Evolutionary conservation across 352 stramenopile genomes (phyloP).

Genomic region (Phytopythium ostracodes): DNA sequence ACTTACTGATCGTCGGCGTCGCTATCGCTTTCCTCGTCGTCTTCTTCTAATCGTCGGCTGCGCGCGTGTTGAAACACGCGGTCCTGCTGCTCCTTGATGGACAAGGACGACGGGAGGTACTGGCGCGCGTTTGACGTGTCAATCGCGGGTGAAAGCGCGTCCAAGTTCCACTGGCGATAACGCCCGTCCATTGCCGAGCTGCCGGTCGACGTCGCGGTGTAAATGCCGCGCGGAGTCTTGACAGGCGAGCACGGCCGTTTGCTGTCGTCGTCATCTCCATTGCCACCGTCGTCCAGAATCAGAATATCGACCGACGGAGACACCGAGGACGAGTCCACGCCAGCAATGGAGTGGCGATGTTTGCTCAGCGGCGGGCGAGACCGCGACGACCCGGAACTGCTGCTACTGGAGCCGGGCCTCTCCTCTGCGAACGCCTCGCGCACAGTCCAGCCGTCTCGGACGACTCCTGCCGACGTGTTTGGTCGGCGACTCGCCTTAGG

Average conservation of each 20-base stretch:
- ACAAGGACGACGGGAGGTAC: constrained; percentile 26
- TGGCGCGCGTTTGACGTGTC: constrained; percentile 36
- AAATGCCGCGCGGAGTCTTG: constrained; percentile 49
- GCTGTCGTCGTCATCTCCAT: constrained; percentile 17
- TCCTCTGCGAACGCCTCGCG: constrained; percentile 57
- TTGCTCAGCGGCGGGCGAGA: neutral
- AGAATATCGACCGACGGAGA: constrained; percentile 43
- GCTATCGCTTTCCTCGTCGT: constrained; percentile 22
- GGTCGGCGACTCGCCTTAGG: constrained; percentile 29
- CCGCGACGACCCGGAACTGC: neutral
- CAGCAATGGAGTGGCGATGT: constrained; percentile 1
- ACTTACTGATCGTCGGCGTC: constrained; percentile 61
- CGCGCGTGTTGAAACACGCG: constrained; percentile 23
- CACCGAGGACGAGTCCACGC: neutral
- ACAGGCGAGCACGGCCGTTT: constrained; percentile 41
- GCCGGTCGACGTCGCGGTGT: constrained; percentile 18
- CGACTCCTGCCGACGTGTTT: constrained; percentile 46
- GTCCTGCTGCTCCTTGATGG: constrained; percentile 32
- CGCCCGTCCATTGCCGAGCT: constrained; percentile 4
- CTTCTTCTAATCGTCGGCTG: neutral
- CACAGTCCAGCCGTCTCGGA: constrained; percentile 32
- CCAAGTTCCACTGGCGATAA: constrained; percentile 54
- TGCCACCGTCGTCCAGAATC: constrained; percentile 39
- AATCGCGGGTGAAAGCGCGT: constrained; percentile 48
- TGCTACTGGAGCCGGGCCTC: neutral